These are phyloP conservation scores for Didymella sp. DNA, from an alignment of 2,329 filamentous ascomycete genomes.

Conservation along the genomic window DNA sequence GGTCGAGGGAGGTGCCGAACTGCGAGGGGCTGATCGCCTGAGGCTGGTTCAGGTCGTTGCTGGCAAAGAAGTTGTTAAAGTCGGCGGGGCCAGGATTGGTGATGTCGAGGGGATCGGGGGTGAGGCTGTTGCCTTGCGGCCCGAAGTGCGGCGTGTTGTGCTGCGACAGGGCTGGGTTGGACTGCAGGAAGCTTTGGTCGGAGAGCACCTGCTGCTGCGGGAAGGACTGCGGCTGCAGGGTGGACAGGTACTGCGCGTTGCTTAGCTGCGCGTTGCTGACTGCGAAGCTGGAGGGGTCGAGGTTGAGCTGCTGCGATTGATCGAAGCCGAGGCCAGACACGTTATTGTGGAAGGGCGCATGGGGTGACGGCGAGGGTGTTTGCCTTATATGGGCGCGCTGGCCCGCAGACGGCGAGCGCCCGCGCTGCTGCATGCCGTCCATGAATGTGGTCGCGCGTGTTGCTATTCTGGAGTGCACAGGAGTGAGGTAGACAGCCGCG, in stretches of 20 bases:
- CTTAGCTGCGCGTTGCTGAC: slow-evolving; percentile 46
- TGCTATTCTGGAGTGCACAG: slow-evolving; percentile 22
- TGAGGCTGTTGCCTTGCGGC: slow-evolving; percentile 49
- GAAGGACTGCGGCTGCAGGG: slow-evolving; percentile 47
- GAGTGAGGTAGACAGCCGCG: slow-evolving; percentile 17
- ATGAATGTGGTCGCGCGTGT: slow-evolving; percentile 14
- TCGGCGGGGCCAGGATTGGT: slow-evolving; percentile 34
- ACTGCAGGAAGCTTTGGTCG: slow-evolving; percentile 54
- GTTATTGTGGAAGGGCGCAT: slow-evolving; percentile 61
- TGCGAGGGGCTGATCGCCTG: slow-evolving; percentile 69
- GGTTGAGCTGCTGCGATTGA: slow-evolving; percentile 47
- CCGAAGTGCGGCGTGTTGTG: slow-evolving; percentile 61
- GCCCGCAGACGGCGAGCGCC: slow-evolving; percentile 68
- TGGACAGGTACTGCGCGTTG: slow-evolving; percentile 49
- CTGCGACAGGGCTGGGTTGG: slow-evolving; percentile 53
- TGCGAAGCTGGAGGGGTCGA: slow-evolving; percentile 43
- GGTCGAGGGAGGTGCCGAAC: slow-evolving; percentile 55
- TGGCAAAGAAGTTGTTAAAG: slow-evolving; percentile 64
- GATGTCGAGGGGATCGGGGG: slow-evolving; percentile 48
- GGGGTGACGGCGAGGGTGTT: slow-evolving; percentile 69
- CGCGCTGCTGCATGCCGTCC: slow-evolving; percentile 55
- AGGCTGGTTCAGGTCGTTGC: slow-evolving; percentile 60
- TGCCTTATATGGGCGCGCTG: slow-evolving; percentile 71
- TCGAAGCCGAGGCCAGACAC: slow-evolving; percentile 65
- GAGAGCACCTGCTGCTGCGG: slow-evolving; percentile 51